Evolutionary conservation across 257 asterid genomes (phyloP).

Genomic region (Solanum chiquidenum): DNA sequence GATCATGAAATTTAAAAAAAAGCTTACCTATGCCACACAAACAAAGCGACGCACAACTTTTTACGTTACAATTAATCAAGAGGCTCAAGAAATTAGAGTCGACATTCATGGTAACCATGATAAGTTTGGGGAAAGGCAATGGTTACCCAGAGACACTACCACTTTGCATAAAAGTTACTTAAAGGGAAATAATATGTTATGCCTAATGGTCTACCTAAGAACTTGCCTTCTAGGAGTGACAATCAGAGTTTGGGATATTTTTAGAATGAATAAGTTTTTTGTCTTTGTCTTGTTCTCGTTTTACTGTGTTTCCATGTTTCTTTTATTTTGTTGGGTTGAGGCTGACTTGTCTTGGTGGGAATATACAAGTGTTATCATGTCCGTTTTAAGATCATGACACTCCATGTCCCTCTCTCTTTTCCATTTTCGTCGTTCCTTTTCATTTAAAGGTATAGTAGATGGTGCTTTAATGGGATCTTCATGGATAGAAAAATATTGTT

Average conservation of each 20-base stretch:
- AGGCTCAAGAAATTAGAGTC: background rate
- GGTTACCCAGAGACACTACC: background rate
- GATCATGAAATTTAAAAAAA: background rate
- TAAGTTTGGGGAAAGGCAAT: background rate
- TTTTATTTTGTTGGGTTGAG: background rate
- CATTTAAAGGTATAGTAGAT: background rate
- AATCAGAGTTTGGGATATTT: background rate
- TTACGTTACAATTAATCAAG: background rate
- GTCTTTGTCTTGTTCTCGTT: background rate
- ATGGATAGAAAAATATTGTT: too few species aligned
- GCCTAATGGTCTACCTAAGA: background rate
- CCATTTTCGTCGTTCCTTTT: background rate
- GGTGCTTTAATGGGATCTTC: background rate
- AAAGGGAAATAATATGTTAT: background rate
- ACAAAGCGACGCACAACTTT: background rate
- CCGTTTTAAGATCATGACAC: background rate
- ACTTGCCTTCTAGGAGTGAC: background rate
- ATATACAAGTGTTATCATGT: background rate
- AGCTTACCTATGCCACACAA: background rate
- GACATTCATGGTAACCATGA: background rate
- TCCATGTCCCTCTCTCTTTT: background rate
- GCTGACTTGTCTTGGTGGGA: background rate
- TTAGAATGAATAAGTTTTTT: background rate
- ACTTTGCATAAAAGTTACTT: background rate
- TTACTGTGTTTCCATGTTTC: background rate